Conservation (phyloP, 2,329 filamentous ascomycete genomes). For the Thermothelomyces thermophilus region DNA sequence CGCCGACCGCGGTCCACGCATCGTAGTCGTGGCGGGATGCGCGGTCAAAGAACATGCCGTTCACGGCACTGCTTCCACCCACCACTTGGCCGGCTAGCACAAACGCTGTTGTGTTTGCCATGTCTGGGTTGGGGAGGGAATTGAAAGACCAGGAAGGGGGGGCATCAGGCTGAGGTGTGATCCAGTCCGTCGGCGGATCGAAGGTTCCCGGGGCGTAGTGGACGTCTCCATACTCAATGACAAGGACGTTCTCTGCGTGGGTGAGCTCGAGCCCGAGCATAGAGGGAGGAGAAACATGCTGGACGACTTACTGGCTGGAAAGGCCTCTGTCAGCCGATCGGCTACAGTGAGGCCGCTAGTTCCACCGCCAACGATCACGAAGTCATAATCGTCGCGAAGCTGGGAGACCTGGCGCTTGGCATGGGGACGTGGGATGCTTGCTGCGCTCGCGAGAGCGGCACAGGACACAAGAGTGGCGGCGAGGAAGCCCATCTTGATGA, state of each 20-base stretch:
- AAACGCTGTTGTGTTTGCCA: constrained; percentile 26
- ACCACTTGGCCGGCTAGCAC: constrained; percentile 31
- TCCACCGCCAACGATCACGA: constrained; percentile 30
- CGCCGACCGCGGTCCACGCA: constrained; percentile 28
- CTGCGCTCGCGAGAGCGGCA: constrained; percentile 3
- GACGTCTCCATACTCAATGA: constrained; percentile 25
- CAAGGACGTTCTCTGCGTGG: constrained; percentile 17
- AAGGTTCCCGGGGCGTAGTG: constrained; percentile 18
- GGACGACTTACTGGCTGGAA: constrained; percentile 27
- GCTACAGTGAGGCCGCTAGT: constrained; percentile 31
- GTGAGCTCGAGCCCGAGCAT: neutral
- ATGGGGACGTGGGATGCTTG: neutral
- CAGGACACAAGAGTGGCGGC: constrained; percentile 7
- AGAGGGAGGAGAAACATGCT: constrained; percentile 10
- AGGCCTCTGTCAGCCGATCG: constrained; percentile 29
- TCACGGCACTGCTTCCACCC: constrained; percentile 33
- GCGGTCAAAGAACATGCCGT: constrained; percentile 35
- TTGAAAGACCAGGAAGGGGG: constrained; percentile 7
- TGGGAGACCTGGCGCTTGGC: constrained; percentile 25
- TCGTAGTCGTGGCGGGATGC: constrained; percentile 32
- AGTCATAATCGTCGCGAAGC: constrained; percentile 28
- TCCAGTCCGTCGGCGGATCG: constrained; percentile 25
- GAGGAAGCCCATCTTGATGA: constrained; percentile 8
- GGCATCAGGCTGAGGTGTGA: neutral
- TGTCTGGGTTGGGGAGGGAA: constrained; percentile 14